phyloP scores from a whole-genome alignment of 2,329 filamentous ascomycete genomes.

The Ophiostoma australiae region DNA sequence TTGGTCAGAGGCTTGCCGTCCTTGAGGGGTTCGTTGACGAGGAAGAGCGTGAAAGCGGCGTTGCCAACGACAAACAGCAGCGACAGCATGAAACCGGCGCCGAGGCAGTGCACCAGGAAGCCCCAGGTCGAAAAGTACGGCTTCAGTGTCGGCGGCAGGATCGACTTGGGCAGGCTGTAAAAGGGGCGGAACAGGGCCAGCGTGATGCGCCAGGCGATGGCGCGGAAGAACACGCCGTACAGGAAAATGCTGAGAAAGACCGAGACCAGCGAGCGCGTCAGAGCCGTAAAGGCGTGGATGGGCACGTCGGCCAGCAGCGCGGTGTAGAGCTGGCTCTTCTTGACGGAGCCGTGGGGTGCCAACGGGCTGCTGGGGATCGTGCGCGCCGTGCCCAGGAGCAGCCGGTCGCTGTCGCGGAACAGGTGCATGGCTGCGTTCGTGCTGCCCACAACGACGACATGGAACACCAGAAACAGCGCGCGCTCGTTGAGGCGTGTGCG shows the following conservation, averaged over 20 bases:
- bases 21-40: constrained; percentile 77
- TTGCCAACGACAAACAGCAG: constrained; percentile 75
- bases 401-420: constrained; percentile 65
- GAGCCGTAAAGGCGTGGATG: constrained; percentile 36
- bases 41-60: constrained; percentile 70
- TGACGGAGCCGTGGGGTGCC: neutral
- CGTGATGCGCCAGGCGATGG: constrained; percentile 62
- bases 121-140: constrained; percentile 49
- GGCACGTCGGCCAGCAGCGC: constrained; percentile 39
- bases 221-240: constrained; percentile 60
- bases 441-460: constrained; percentile 63
- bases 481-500: constrained; percentile 78
- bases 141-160: constrained; percentile 54
- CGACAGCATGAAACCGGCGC: constrained; percentile 62
- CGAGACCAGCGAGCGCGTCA: constrained; percentile 40
- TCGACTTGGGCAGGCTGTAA: constrained; percentile 69
- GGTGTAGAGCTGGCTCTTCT: constrained; percentile 24
- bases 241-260: constrained; percentile 47
- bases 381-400: constrained; percentile 45
- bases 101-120: constrained; percentile 52
- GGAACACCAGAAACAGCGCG: constrained; percentile 71
- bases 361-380: neutral
- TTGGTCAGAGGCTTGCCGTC: constrained; percentile 76
- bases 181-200: constrained; percentile 66
- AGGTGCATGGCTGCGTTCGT: constrained; percentile 68